These are phyloP conservation scores for Penicillium sp. DNA, from an alignment of 2,329 filamentous ascomycete species.

Conservation along the genomic window DNA sequence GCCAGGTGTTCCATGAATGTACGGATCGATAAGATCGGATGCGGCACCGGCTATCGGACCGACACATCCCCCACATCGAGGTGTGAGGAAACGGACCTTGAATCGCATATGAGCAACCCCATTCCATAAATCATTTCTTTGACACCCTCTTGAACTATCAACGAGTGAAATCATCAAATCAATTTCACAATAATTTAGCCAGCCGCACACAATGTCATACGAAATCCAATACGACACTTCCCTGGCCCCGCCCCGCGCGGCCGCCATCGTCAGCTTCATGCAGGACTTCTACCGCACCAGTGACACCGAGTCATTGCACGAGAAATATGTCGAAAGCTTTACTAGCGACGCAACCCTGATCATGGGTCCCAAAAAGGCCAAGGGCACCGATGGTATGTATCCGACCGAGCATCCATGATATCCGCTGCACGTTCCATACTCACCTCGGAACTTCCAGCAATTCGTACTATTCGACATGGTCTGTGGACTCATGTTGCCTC, in stretches of 20 bases:
- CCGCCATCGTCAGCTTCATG: conserved; percentile 33
- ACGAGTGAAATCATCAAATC: not conserved
- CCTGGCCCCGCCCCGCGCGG: conserved; percentile 25
- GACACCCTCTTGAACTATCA: not conserved
- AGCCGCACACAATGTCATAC: conserved; percentile 31
- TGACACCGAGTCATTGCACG: conserved; percentile 36
- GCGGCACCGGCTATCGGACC: conserved; percentile 12
- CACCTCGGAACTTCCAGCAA: conserved; percentile 22
- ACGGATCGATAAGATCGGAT: conserved; percentile 20
- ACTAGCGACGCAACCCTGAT: conserved; percentile 38
- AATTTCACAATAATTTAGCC: not conserved
- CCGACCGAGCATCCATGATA: not conserved
- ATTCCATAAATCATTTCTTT: not conserved
- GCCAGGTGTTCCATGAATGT: not conserved
- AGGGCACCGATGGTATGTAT: conserved; percentile 31
- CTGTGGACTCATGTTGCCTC: conserved; percentile 38
- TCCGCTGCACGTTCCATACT: not conserved
- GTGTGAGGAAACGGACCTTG: not conserved
- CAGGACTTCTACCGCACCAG: conserved; percentile 38
- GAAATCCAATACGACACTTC: conserved; percentile 27
- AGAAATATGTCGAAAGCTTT: conserved; percentile 36
- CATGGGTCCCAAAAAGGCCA: conserved; percentile 38
- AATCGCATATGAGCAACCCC: not conserved
- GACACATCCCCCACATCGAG: conserved; percentile 1
- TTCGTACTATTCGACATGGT: conserved; percentile 33